phyloP scores from a whole-genome alignment of 129 eudicot genomes.

The Saposhnikovia divaricata region DNA sequence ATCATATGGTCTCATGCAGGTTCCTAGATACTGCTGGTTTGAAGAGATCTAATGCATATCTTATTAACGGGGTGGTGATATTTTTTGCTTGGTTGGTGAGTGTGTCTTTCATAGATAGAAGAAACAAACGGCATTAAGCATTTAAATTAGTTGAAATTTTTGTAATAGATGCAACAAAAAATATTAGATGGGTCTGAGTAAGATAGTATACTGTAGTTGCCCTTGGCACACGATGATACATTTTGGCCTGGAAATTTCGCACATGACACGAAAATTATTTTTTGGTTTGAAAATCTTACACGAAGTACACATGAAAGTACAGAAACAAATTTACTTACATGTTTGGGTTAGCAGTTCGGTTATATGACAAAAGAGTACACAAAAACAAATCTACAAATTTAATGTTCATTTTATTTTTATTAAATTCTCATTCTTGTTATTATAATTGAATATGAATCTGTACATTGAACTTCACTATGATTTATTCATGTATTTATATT shows the following conservation, averaged over 20 bases:
- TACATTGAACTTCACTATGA: not conserved
- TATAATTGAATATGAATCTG: not conserved
- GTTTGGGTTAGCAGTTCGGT: not conserved
- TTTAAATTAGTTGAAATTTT: no score
- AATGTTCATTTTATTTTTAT: no score
- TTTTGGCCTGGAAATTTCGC: not conserved
- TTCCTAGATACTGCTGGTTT: slow-evolving; percentile 55
- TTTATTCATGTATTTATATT: not conserved
- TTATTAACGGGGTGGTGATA: slow-evolving; percentile 40
- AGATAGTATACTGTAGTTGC: not conserved
- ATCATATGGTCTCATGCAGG: slow-evolving; percentile 35
- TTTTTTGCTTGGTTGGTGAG: slow-evolving; percentile 69
- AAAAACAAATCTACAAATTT: no score
- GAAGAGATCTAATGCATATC: slow-evolving; percentile 46
- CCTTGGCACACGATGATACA: not conserved
- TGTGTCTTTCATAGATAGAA: not conserved
- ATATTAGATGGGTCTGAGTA: not conserved
- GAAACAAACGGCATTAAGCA: not conserved
- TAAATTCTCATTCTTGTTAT: not conserved
- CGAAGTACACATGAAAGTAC: not conserved
- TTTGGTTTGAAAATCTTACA: not conserved
- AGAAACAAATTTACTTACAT: not conserved
- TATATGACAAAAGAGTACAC: not conserved
- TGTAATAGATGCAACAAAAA: not conserved
- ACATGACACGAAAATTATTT: not conserved